Percentiles rank a stretch among this genome's conserved stretches.
These are phyloP conservation scores for Podila minutissima DNA, from an alignment of 192 early-diverging fungal species.

Conservation along the genomic window DNA sequence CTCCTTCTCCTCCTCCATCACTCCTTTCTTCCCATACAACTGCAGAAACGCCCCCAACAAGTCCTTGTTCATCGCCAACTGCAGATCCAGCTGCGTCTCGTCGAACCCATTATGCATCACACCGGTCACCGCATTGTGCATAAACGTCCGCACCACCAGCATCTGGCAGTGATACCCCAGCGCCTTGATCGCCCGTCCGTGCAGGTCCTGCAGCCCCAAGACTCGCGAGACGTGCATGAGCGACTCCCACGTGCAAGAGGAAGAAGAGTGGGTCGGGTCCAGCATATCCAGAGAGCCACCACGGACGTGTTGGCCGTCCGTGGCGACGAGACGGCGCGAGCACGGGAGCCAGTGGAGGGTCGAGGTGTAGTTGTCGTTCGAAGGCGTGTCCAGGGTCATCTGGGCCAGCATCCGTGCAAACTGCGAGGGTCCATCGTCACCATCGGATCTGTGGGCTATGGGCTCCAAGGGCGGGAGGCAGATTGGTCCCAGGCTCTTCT, in stretches of 20 bases:
- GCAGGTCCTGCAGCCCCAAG: not conserved
- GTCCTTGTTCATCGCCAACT: conserved; percentile 19
- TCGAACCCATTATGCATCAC: conserved; percentile 11
- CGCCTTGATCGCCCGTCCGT: conserved; percentile 6
- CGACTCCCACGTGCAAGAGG: conserved; percentile 24
- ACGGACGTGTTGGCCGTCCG: not conserved
- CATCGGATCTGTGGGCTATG: not conserved
- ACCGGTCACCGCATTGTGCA: conserved; percentile 6
- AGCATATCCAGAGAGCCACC: not conserved
- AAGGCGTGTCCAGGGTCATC: not conserved
- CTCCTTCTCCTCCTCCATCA: not conserved
- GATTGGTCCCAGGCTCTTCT: not conserved
- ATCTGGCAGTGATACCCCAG: conserved; percentile 21
- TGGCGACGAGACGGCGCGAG: not conserved
- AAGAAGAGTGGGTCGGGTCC: not conserved
- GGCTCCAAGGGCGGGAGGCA: not conserved
- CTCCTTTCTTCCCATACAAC: not conserved
- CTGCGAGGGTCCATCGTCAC: not conserved
- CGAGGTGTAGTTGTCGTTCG: not conserved
- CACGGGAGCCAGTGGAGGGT: not conserved
- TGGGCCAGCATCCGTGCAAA: not conserved
- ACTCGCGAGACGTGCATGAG: not conserved
- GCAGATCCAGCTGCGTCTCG: conserved; percentile 17
- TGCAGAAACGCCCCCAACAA: conserved; percentile 7
- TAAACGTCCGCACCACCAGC: not conserved